Conservation (phyloP, 306 rosid species). For the Astragalus glycyphyllos region DNA sequence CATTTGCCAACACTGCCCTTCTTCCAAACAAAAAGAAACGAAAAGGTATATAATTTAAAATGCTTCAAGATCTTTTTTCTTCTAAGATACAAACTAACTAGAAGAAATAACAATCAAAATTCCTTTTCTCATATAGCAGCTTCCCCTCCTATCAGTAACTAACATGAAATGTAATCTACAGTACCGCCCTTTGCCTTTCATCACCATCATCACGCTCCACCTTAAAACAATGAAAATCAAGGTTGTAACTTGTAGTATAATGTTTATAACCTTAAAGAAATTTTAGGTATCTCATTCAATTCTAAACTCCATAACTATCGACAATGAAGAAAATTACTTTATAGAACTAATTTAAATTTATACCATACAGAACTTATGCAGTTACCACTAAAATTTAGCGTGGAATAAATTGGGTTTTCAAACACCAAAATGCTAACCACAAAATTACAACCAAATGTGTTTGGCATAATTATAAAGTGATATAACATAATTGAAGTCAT, state of each 20-base stretch:
- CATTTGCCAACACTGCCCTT: background rate
- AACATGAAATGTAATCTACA: constrained; percentile 39
- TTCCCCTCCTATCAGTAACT: constrained; percentile 22
- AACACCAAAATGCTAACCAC: constrained; percentile 4
- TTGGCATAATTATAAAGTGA: constrained; percentile 2
- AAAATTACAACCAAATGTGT: background rate
- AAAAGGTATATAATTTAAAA: background rate
- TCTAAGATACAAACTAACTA: constrained; percentile 11
- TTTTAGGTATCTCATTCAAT: background rate
- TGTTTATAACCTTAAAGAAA: background rate
- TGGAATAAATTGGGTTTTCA: background rate
- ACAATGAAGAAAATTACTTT: background rate
- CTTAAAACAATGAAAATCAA: constrained; percentile 40
- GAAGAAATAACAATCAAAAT: constrained; percentile 31
- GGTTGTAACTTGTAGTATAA: constrained; percentile 23
- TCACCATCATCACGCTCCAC: constrained; percentile 59
- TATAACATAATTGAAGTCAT: constrained; percentile 10
- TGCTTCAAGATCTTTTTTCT: background rate
- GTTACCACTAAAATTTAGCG: background rate
- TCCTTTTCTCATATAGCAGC: background rate
- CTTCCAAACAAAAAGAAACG: background rate
- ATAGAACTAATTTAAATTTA: background rate
- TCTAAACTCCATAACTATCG: background rate
- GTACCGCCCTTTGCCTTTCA: constrained; percentile 59
- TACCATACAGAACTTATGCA: constrained; percentile 4